phyloP scores from a whole-genome alignment of 2,329 filamentous ascomycete species.

The Graphium sp. region DNA sequence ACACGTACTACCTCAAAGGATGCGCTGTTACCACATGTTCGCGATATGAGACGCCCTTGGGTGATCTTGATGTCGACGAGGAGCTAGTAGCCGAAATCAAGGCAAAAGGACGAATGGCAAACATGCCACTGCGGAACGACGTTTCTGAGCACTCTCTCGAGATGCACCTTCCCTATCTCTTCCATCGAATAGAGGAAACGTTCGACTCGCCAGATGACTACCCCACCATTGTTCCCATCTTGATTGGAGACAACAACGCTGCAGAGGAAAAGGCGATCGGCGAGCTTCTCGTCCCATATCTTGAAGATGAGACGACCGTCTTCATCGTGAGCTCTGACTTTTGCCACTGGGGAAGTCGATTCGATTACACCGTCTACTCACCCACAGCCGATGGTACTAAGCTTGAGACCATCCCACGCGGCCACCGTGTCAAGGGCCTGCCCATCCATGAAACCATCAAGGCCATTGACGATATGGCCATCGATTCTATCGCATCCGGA shows the following conservation, averaged over 20 bases:
- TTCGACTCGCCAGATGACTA: slow-evolving; percentile 33
- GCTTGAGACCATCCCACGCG: slow-evolving; percentile 21
- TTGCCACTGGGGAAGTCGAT: slow-evolving; percentile 84
- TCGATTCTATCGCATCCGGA: slow-evolving; percentile 70
- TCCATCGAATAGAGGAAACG: slow-evolving; percentile 48
- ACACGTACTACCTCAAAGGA: slow-evolving; percentile 65
- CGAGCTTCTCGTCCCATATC: slow-evolving; percentile 55
- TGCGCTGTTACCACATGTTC: slow-evolving; percentile 61
- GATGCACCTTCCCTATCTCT: slow-evolving; percentile 91
- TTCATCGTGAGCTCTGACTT: slow-evolving; percentile 94
- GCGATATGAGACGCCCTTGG: slow-evolving; percentile 59
- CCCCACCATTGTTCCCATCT: slow-evolving; percentile 67
- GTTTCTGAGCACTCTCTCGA: slow-evolving; percentile 83
- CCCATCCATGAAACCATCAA: slow-evolving; percentile 76
- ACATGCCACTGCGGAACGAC: slow-evolving; percentile 52
- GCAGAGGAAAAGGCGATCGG: slow-evolving; percentile 53
- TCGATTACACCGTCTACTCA: slow-evolving; percentile 67
- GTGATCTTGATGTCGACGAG: slow-evolving; percentile 49
- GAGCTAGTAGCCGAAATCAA: slow-evolving; percentile 32
- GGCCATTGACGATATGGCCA: slow-evolving; percentile 62
- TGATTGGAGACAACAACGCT: slow-evolving; percentile 60
- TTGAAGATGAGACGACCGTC: slow-evolving; percentile 57
- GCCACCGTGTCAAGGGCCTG: slow-evolving; percentile 11
- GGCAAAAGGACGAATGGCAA: slow-evolving; percentile 14
- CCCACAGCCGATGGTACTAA: slow-evolving; percentile 20